Conservation (phyloP, 2,329 filamentous ascomycete genomes). For the Ceratocystis eucalypticola region DNA sequence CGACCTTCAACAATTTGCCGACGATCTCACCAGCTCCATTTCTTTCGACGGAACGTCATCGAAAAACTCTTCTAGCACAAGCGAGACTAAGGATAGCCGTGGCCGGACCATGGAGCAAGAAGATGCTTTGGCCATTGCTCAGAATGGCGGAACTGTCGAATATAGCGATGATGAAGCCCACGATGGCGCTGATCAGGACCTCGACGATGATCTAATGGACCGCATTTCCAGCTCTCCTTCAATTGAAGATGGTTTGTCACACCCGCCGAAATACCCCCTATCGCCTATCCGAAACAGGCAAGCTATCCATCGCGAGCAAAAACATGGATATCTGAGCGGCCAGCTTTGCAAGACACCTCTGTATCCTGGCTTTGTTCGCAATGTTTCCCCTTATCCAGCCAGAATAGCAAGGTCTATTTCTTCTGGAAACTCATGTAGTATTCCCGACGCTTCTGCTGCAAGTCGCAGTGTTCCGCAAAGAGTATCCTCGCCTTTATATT, state of each 20-base stretch:
- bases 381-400: background rate
- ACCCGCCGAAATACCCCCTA: constrained; percentile 22
- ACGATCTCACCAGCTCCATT: constrained; percentile 19
- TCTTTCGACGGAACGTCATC: constrained; percentile 26
- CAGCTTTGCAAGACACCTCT: background rate
- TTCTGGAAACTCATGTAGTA: background rate
- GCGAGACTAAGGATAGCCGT: constrained; percentile 27
- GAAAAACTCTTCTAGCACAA: constrained; percentile 17
- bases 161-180: constrained; percentile 34
- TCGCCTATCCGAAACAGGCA: background rate
- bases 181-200: constrained; percentile 59
- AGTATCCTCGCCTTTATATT: background rate
- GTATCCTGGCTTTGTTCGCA: background rate
- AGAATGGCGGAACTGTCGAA: constrained; percentile 35
- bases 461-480: constrained; percentile 13
- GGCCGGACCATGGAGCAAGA: constrained; percentile 34
- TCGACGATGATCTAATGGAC: constrained; percentile 93
- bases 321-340: background rate
- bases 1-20: constrained; percentile 12
- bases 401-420: background rate
- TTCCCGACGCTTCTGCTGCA: constrained; percentile 9
- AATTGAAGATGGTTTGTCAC: constrained; percentile 94
- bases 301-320: background rate
- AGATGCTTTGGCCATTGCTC: constrained; percentile 45
- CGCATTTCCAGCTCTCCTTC: constrained; percentile 97